Base-by-base conservation (phyloP, 192 early-diverging fungal genomes). In the Backusella parvicylindrica region DNA sequence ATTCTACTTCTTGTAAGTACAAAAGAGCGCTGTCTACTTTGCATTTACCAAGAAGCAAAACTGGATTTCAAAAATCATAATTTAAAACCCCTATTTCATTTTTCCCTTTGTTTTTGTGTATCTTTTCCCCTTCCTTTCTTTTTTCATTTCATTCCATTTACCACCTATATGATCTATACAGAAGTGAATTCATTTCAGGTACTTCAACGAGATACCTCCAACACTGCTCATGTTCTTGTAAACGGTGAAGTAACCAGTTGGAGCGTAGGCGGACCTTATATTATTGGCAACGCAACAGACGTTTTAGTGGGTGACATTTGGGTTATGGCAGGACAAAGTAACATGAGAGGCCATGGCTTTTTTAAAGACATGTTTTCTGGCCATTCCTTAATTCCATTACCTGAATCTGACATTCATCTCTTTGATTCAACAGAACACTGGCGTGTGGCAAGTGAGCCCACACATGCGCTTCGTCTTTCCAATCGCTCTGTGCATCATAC, bases 241-340 rank as follows among this genome's bases (percentile, higher is more conserved):
- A 41, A 37, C 8, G 40, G 56, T 33, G 18, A 56, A 31, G 5
- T 28, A 0, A 68, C 38, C 37, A 26, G 13, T 21, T 21, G 26
- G 21, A 43, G 28, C 3, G 64, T 67, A 1, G 81, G 81, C 3
- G 81, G 81, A 0, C 81, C 81, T 2, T 79, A 79, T 28, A 53
- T 1, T 1, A 65, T 82, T 13, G 77, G 71, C 11, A 56, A 73
- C 23, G 73, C 66, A 0, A 23, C 40, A 21, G 50, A 78, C 16
- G 74, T 82, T 7, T 73, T 65, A 6, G 81, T 82, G 0, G 81
- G 81, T 12, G 81, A 82, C 75, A 67, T 82, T 8, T 82, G 81
- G 81, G 49, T 82, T 18, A 43, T 82, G 50, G 74, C 81, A 3
- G 81, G 81, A 0, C 81, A 82, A 32, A 82, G 81, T 56, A 82